phyloP scores from a whole-genome alignment of 768 basidiomycete species.

The Pleurotus salmoneostramineus region DNA sequence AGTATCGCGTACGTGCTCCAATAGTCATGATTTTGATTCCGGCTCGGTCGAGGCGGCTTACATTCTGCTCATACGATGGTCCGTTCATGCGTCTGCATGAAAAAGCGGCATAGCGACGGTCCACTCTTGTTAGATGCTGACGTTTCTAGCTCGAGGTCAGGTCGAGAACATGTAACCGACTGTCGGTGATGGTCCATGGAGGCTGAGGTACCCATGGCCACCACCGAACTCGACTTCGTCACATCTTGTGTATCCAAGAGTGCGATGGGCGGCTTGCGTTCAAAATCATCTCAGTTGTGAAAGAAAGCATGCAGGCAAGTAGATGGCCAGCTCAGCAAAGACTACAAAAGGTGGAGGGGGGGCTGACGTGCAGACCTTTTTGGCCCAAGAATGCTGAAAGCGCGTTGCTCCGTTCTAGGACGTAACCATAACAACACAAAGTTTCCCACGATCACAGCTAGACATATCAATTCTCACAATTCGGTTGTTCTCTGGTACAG shows the following conservation, averaged over 20 bases:
- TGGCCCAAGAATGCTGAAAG: background rate
- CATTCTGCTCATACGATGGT: background rate
- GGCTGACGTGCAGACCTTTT: background rate
- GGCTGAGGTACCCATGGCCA: background rate
- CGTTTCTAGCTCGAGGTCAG: background rate
- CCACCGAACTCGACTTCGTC: background rate
- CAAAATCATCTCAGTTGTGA: background rate
- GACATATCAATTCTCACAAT: conserved; percentile 7
- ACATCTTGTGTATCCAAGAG: background rate
- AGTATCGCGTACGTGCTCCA: background rate
- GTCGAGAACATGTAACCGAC: background rate
- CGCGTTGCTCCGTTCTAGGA: background rate
- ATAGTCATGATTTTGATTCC: background rate
- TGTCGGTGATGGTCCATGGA: background rate
- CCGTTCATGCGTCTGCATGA: background rate
- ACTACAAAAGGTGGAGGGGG: conserved; percentile 1
- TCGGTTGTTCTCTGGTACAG: background rate
- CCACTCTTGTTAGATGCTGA: background rate
- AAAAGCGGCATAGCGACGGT: background rate
- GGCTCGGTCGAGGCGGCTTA: too few species aligned
- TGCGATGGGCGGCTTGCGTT: background rate
- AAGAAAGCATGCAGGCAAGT: background rate
- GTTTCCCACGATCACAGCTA: conserved; percentile 2
- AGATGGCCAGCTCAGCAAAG: conserved; percentile 4
- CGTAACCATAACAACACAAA: conserved; percentile 4